These are phyloP conservation scores for Phytophthora sojae DNA, from an alignment of 352 stramenopile species.

Conservation along the genomic window DNA sequence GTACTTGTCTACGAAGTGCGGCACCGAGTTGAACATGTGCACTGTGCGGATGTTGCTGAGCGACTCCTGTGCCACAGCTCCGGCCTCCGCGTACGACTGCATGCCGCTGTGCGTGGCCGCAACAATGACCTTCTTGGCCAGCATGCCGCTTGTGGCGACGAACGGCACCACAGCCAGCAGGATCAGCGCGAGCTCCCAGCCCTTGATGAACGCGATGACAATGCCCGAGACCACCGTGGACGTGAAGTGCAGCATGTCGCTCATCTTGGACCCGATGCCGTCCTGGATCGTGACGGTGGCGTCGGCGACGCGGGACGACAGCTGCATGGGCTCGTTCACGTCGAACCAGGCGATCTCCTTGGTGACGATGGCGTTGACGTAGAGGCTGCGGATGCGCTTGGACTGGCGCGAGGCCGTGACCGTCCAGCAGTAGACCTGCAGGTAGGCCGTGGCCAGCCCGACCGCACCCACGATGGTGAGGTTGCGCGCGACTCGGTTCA, in stretches of 20 bases:
- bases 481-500: constrained; percentile 45
- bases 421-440: constrained; percentile 63
- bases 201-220: constrained; percentile 52
- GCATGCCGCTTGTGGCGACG: constrained; percentile 32
- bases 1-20: constrained; percentile 52
- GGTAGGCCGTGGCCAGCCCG: constrained; percentile 40
- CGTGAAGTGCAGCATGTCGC: constrained; percentile 46
- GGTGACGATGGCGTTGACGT: constrained; percentile 47
- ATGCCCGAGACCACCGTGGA: constrained; percentile 49
- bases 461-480: constrained; percentile 41
- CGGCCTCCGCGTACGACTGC: constrained; percentile 44
- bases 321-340: constrained; percentile 53
- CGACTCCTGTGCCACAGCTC: constrained; percentile 54
- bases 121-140: constrained; percentile 39
- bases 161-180: constrained; percentile 57
- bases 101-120: constrained; percentile 28
- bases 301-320: constrained; percentile 47
- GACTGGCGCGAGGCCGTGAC: constrained; percentile 54
- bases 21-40: constrained; percentile 61
- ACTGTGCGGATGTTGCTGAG: constrained; percentile 68
- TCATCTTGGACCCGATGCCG: constrained; percentile 53
- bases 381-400: constrained; percentile 50
- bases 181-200: constrained; percentile 66
- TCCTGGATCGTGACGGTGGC: constrained; percentile 52
- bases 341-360: constrained; percentile 67